Base-by-base conservation (phyloP, 306 rosid genomes). In the Vicia faba region DNA sequence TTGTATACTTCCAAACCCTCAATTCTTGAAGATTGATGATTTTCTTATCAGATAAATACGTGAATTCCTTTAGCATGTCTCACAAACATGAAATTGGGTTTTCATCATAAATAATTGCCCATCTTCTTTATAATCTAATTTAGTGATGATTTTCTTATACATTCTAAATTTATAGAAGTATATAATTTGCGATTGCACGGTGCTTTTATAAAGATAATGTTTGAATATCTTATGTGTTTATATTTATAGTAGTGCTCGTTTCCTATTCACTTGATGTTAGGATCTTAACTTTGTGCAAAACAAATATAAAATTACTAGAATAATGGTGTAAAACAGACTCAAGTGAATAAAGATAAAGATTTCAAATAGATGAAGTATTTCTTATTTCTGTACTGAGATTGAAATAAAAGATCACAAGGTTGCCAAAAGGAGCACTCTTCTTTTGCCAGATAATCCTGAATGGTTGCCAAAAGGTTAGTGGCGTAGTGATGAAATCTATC, bases 1-100 rank as follows among this genome's bases (percentile, higher is more conserved):
- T 82, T 72, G 72, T 77, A 29, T 70, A 41, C 67, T 64, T 69
- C 23, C 61, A n/a, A 14, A 59, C 48, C 29, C 54, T 65, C 45
- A 28, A 16, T 45, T 59, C 35, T 73, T 66, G 61, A 64, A 69
- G 11, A 48, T 74, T 66, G 59, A 56, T 38, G 60, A 53, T 56
- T 59, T 70, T 69, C 66, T 68, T 45, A 11, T 51, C 55, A 56
- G 72, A 67, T 51, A 28, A 73, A 61, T 26, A 29, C 55, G 31
- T 51, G 18, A 13, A 8, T 18, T 68, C 14, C 56, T 35, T 64
- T 38, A 53, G 38, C 45, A 35, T 48, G 48, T 60, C 40, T 53
- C 7, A 53, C 35, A 53, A 53, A 53, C 14, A 53, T 23, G 35
- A 53, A 18, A 1, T 18, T 23, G 29, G 8, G 11, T 20, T 53